Conservation (phyloP, 768 basidiomycete species). For the Cystobasidium onofrii region DNA sequence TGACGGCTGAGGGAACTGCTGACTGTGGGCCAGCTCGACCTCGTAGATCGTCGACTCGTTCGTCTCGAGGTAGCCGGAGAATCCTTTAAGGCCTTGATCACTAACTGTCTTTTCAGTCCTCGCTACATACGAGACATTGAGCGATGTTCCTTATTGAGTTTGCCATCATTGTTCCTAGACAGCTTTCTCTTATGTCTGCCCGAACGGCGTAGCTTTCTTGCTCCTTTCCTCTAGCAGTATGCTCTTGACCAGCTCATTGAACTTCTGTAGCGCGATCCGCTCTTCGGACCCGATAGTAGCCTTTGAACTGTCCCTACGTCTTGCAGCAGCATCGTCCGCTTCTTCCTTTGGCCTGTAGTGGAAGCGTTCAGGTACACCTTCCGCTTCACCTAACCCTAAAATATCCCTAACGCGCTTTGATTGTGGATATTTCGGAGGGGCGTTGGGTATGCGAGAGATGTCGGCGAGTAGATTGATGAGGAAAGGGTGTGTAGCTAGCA, state of each 20-base stretch:
- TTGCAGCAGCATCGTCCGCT: background rate
- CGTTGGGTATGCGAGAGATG: conserved; percentile 27
- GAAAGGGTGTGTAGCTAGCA: conserved; percentile 16
- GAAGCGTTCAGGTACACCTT: conserved; percentile 16
- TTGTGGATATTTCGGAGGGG: conserved; percentile 17
- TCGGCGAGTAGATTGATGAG: background rate
- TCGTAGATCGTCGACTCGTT: background rate
- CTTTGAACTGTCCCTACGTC: background rate
- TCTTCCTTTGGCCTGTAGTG: conserved; percentile 20
- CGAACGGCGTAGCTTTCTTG: background rate
- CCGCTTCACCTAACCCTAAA: conserved; percentile 19
- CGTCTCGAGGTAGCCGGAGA: background rate
- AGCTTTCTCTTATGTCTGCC: background rate
- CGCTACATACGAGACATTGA: no score
- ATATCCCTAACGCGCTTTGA: conserved; percentile 11
- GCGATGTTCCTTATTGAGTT: no score
- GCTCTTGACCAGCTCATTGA: conserved; percentile 24
- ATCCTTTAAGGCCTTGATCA: background rate
- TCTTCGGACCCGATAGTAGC: background rate
- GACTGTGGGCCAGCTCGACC: background rate
- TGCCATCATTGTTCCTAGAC: no score
- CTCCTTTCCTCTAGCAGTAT: conserved; percentile 12
- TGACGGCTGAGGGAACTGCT: background rate
- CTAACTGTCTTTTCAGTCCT: background rate
- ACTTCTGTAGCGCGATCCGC: background rate